Evolutionary conservation across 768 basidiomycete genomes (phyloP).

Genomic region (Pulveroboletus frians): DNA sequence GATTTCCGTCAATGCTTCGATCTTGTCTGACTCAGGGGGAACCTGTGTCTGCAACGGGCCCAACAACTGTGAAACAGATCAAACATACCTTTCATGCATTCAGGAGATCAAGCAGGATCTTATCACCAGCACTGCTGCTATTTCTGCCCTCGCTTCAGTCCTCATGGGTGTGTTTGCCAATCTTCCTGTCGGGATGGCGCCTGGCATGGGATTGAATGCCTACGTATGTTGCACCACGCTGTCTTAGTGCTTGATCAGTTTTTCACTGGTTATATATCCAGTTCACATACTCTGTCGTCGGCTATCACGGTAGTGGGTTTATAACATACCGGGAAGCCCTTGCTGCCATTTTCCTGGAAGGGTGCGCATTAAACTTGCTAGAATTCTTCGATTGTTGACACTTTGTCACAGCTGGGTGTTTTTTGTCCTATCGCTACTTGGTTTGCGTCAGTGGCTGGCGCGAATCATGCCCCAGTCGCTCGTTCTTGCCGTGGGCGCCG

Average conservation of each 20-base stretch:
- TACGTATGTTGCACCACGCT: conserved; percentile 47
- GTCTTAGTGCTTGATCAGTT: neutral
- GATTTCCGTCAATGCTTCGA: conserved; percentile 84
- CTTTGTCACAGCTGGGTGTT: conserved; percentile 62
- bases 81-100: conserved; percentile 52
- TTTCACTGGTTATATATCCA: conserved; percentile 25
- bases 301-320: conserved; percentile 66
- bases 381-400: neutral
- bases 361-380: conserved; percentile 39
- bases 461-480: conserved; percentile 86
- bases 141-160: conserved; percentile 67
- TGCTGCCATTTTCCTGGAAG: conserved; percentile 83
- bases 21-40: conserved; percentile 72
- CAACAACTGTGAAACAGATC: conserved; percentile 51
- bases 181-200: conserved; percentile 85
- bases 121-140: conserved; percentile 77
- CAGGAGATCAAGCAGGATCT: conserved; percentile 66
- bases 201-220: conserved; percentile 79
- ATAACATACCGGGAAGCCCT: conserved; percentile 77
- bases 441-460: conserved; percentile 85
- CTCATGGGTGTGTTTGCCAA: conserved; percentile 85
- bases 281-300: conserved; percentile 88
- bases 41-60: conserved; percentile 68
- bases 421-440: conserved; percentile 71
- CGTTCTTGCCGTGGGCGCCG: conserved; percentile 78